Conservation (phyloP, 768 basidiomycete species). For the Boletellus sp. region DNA sequence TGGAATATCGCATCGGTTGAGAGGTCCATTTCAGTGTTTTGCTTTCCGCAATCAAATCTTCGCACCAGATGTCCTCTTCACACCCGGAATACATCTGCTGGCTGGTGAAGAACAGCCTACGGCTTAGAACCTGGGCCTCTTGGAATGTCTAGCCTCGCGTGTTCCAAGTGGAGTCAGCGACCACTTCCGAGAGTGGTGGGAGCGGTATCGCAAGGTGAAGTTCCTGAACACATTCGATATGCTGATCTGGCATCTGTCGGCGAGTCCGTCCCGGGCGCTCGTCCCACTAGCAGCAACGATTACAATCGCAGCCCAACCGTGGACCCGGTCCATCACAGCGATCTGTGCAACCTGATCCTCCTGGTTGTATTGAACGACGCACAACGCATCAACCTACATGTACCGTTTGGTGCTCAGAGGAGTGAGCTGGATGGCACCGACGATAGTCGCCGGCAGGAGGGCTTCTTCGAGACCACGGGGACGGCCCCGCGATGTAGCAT, state of each 20-base stretch:
- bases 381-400: constrained; percentile 8
- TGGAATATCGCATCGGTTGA: not conserved
- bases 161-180: not conserved
- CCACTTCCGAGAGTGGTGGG: not conserved
- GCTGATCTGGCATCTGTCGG: not conserved
- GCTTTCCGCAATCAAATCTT: not conserved
- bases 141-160: constrained; percentile 5
- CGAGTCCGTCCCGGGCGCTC: not conserved
- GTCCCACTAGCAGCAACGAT: constrained; percentile 7
- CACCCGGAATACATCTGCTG: not conserved
- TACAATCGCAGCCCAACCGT: constrained; percentile 1
- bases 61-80: not conserved
- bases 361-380: constrained; percentile 14
- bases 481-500: not conserved
- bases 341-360: constrained; percentile 8
- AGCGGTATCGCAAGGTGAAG: not conserved
- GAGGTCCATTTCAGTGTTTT: not conserved
- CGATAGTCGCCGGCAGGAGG: constrained; percentile 8
- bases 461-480: constrained; percentile 1
- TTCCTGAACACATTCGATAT: not conserved
- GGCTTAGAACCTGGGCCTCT: not conserved
- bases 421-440: not conserved
- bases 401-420: not conserved
- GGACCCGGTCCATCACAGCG: constrained; percentile 8
- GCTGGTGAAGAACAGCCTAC: not conserved